Evolutionary conservation across 192 early-diverging fungal species (phyloP).

Genomic region (Geosiphon pyriformis): DNA sequence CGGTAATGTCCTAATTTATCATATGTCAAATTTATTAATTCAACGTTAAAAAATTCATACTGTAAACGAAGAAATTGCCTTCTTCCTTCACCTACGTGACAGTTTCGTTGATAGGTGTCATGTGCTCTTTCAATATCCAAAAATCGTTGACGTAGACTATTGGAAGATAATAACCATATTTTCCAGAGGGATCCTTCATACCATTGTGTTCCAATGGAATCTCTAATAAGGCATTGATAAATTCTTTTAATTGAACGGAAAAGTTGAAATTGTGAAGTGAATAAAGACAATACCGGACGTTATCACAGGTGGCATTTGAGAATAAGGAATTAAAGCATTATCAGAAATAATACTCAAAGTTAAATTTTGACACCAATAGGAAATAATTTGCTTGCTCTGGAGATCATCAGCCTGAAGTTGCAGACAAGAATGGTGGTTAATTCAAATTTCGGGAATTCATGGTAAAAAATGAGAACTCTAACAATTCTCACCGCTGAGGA

Average conservation of each 20-base stretch:
- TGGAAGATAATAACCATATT: slow-evolving; percentile 57
- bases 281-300: slow-evolving; percentile 39
- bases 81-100: slow-evolving; percentile 45
- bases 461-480: background rate
- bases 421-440: background rate
- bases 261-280: background rate
- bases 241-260: background rate
- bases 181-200: slow-evolving; percentile 29
- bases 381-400: slow-evolving; percentile 36
- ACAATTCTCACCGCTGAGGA: background rate
- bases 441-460: background rate
- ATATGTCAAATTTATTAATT: background rate
- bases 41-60: slow-evolving; percentile 2
- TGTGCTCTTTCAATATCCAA: slow-evolving; percentile 67
- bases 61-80: no score
- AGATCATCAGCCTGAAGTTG: background rate
- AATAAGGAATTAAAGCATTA: slow-evolving; percentile 39
- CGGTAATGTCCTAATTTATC: slow-evolving; percentile 49
- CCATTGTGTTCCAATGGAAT: slow-evolving; percentile 39
- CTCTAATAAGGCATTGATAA: slow-evolving; percentile 21
- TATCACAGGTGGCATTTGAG: slow-evolving; percentile 45
- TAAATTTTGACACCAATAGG: slow-evolving; percentile 77
- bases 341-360: slow-evolving; percentile 59
- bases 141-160: slow-evolving; percentile 76
- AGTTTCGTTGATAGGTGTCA: slow-evolving; percentile 67